Base-by-base conservation (phyloP, 495 filamentous ascomycete species). In the Xylaria bambusicola region DNA sequence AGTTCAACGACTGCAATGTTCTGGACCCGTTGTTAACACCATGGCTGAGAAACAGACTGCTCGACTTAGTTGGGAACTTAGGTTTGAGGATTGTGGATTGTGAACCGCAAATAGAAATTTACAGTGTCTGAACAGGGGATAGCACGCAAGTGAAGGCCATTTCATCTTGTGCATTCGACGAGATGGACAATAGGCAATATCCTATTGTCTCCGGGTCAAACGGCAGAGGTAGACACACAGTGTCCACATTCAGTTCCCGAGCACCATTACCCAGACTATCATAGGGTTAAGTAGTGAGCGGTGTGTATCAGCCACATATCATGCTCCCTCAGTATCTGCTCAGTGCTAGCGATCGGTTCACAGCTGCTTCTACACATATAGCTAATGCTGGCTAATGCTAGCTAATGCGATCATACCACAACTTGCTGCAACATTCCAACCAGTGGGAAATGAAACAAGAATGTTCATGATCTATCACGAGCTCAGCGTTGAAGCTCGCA, bases 281-380 rank as follows among this genome's bases (percentile, higher is more conserved):
- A 15, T 53, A 15, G 26, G 26, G 23, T 45, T 35, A 31, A 23
- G 17, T 26, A 21, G 40, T 35, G 26, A 42, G 33, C 45, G 45
- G 45, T 49, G 55, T 50, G 45, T 50, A 42, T 58, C 55, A 58
- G 55, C 55, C 55, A 58, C 55, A 58, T 49, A 41, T 58, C 35
- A 42, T 58, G 46, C 56, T 45, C 18, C 24, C 18, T 31, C 35
- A 42, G 24, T 33, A 33, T n/a, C n/a, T n/a, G n/a, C n/a, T n/a
- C n/a, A n/a, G n/a, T n/a, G 5, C 29, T 17, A 35, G 47, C 46
- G 48, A 51, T 58, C 46, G 26, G 35, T 51, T 23, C 36, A 44
- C 36, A 24, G 6, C 40, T 41, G 41, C 53, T 35, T 36, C 29
- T 27, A n/a, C n/a, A n/a, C n/a, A n/a, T n/a, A n/a, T n/a, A n/a